phyloP scores from a whole-genome alignment of 2,329 filamentous ascomycete species.

The Epichloe amarillans region DNA sequence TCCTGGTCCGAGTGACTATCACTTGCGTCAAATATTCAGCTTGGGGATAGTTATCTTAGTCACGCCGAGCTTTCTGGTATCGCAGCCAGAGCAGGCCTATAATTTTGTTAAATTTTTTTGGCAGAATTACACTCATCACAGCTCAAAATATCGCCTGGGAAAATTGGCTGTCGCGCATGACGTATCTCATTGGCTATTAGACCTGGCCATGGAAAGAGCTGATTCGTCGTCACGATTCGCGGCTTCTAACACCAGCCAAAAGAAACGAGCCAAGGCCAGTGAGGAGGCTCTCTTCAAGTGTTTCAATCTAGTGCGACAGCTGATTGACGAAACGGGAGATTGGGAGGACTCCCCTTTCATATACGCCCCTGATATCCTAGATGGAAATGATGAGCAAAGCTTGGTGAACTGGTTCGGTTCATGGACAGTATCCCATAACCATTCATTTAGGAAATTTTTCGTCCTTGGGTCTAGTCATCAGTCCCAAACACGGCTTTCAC shows the following conservation, averaged over 20 bases:
- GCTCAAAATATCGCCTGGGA: slow-evolving; percentile 6
- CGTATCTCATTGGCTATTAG: slow-evolving; percentile 17
- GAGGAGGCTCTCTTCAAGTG: slow-evolving; percentile 14
- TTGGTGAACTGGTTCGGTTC: slow-evolving; percentile 50
- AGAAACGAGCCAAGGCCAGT: slow-evolving; percentile 5
- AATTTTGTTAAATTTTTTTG: slow-evolving; percentile 24
- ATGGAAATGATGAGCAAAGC: slow-evolving; percentile 47
- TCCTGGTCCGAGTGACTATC: slow-evolving; percentile 9
- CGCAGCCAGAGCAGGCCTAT: slow-evolving; percentile 21
- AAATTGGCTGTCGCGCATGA: slow-evolving; percentile 18
- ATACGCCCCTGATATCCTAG: slow-evolving; percentile 33
- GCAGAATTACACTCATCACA: slow-evolving; percentile 10
- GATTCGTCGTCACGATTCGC: not conserved
- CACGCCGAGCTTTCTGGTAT: slow-evolving; percentile 28
- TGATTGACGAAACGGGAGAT: slow-evolving; percentile 8
- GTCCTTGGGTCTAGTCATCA: slow-evolving; percentile 35
- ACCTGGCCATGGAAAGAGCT: slow-evolving; percentile 14
- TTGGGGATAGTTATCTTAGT: slow-evolving; percentile 23
- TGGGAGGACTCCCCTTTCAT: slow-evolving; percentile 22
- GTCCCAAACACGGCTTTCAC: slow-evolving; percentile 11
- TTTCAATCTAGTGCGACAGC: slow-evolving; percentile 8
- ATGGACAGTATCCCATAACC: slow-evolving; percentile 38
- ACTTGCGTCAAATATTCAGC: slow-evolving; percentile 17
- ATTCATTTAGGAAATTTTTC: slow-evolving; percentile 39
- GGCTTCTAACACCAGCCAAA: not conserved